phyloP scores from a whole-genome alignment of 257 asterid species.

The Salvia splendens region DNA sequence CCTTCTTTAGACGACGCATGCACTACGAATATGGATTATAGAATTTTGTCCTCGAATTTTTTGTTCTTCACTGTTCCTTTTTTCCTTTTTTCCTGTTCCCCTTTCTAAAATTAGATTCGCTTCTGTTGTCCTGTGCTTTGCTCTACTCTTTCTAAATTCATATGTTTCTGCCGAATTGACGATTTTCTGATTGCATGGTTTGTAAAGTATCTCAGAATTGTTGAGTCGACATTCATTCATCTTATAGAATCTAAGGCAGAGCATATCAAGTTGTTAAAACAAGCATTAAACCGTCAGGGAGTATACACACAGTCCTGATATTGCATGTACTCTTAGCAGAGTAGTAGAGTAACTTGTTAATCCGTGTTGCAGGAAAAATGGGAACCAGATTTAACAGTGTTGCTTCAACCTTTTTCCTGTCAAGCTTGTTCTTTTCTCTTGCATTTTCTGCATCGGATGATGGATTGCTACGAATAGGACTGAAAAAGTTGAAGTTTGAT shows the following conservation, averaged over 20 bases:
- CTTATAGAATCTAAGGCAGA: neutral
- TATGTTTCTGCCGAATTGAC: neutral
- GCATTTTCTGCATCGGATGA: constrained; percentile 67
- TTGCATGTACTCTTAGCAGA: neutral
- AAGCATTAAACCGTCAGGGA: neutral
- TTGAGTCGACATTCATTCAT: neutral
- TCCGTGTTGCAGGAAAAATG: constrained; percentile 55
- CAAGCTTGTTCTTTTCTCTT: constrained; percentile 55
- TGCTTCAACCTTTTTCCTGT: constrained; percentile 44
- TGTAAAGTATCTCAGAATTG: constrained; percentile 2
- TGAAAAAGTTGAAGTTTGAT: constrained; percentile 76
- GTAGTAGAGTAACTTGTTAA: constrained; percentile 11
- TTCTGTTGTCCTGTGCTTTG: neutral
- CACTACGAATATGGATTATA: constrained; percentile 12
- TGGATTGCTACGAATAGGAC: constrained; percentile 75
- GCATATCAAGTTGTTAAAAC: neutral
- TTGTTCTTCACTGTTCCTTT: neutral
- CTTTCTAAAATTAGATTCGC: neutral
- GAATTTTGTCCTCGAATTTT: neutral
- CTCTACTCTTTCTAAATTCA: neutral
- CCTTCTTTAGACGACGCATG: neutral
- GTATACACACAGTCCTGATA: neutral
- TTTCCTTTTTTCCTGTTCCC: too few relatives aligned
- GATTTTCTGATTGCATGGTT: constrained; percentile 28
- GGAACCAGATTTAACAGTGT: constrained; percentile 45